Percentiles rank a stretch among this genome's conserved stretches.
phyloP scores from a whole-genome alignment of 2,329 filamentous ascomycete species.

The Zasmidium cellare region DNA sequence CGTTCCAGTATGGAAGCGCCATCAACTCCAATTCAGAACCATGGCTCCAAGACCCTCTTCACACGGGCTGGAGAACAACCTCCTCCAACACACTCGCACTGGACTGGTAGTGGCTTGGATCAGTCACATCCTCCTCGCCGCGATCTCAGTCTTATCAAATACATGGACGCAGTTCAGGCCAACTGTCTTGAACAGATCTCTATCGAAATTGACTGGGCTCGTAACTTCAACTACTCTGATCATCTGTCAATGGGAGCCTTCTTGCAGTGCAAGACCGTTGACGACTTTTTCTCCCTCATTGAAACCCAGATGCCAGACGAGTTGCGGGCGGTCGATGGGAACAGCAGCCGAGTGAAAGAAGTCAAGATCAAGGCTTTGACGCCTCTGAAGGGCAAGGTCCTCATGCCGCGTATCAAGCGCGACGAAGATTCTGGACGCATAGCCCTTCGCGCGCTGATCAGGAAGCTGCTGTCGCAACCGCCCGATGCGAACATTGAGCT shows the following conservation, averaged over 20 bases:
- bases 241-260: constrained; percentile 3
- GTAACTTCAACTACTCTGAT: constrained; percentile 8
- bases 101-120: no score
- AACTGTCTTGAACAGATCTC: constrained; percentile 3
- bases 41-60: no score
- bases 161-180: not conserved
- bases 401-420: constrained; percentile 8
- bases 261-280: not conserved
- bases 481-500: constrained; percentile 8
- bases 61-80: no score
- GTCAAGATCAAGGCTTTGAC: constrained; percentile 6
- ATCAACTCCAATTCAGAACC: no score
- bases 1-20: no score
- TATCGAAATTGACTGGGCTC: constrained; percentile 14
- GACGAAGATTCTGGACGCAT: constrained; percentile 5
- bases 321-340: not conserved
- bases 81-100: no score
- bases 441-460: constrained; percentile 2
- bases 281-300: constrained; percentile 9
- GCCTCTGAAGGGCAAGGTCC: constrained; percentile 1
- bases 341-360: constrained; percentile 9
- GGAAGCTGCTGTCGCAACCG: constrained; percentile 7
- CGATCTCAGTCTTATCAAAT: not conserved
- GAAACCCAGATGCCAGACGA: constrained; percentile 14
- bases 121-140: no score